Evolutionary conservation across 2,329 filamentous ascomycete genomes (phyloP), one percentile per base, ranked within the genome.

Genomic region (Fusarium subtropicale): DNA sequence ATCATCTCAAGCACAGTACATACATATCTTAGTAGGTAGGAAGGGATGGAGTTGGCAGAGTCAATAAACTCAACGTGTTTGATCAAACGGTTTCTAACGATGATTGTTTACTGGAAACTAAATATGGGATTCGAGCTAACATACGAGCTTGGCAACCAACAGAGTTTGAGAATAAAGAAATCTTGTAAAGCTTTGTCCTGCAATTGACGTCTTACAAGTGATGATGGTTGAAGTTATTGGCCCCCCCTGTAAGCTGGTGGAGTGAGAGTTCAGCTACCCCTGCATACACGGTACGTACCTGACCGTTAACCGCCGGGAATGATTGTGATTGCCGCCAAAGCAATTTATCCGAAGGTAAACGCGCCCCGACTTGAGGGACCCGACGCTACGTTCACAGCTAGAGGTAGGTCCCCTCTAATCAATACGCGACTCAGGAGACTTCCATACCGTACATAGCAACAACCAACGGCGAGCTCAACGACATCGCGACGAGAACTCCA

Each of bases 331-430:
- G 67, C 57, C 67, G 68, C 73, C 67, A 65, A 74, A 64, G 74
- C 66, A 73, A 72, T 75, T 75, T 75, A 75, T 74, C 72, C 71
- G 72, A 71, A 61, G 60, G 56, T 63, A 71, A 66, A 69, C 73
- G 73, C 73, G 71, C 71, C 50, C 56, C 39, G 34, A 65, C 52
- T 55, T 42, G 33, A 70, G 60, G 60, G 41, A 64, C 24, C 33
- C 13, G 48, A 52, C 34, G 60, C 62, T 65, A 56, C 34, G 39
- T 46, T 57, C 54, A 60, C 52, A 63, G 59, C 55, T 68, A 39
- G 36, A 39, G 36, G 36, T 39, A 39, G 36, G 36, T 39, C 64
- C 67, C 64, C 56, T 65, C 60, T 64, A 59, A 53, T 65, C 36
- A 47, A 56, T 59, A 65, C 62, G 66, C 62, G 66, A 69, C 59